These are phyloP conservation scores for Tolypocladium endophyticum DNA, from an alignment of 2,329 filamentous ascomycete genomes.

Conservation along the genomic window DNA sequence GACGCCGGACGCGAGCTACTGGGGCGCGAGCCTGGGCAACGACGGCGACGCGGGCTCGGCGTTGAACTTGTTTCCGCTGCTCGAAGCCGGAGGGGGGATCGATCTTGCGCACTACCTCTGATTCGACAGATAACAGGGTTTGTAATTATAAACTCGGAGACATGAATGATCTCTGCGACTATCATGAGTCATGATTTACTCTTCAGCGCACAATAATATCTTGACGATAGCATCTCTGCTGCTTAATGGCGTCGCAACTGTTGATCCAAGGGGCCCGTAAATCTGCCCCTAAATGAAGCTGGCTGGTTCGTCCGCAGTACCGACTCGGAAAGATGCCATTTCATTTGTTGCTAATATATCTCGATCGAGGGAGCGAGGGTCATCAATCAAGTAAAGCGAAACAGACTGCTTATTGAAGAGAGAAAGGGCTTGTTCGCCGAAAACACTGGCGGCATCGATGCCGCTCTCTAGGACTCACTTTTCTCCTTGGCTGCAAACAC, in stretches of 20 bases:
- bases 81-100: constrained; percentile 42
- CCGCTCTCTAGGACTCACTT: no score
- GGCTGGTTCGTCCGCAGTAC: no score
- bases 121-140: not conserved
- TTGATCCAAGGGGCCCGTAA: no score
- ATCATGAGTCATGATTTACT: not conserved
- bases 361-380: no score
- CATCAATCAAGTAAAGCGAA: no score
- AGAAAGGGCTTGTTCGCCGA: no score
- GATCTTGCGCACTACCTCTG: constrained; percentile 33
- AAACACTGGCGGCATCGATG: no score
- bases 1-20: constrained; percentile 30
- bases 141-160: not conserved
- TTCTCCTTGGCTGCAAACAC: not conserved
- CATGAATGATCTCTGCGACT: not conserved
- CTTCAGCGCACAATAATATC: not conserved
- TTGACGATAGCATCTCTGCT: not conserved
- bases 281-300: no score
- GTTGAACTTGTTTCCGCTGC: constrained; percentile 39
- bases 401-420: no score
- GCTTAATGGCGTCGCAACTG: not conserved
- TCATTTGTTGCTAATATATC: no score
- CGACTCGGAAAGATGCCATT: no score
- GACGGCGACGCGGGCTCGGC: constrained; percentile 32
- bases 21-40: constrained; percentile 24